These are phyloP conservation scores for Fraxinus xanthoxyloides DNA, from an alignment of 305 asterid genomes.

Conservation along the genomic window DNA sequence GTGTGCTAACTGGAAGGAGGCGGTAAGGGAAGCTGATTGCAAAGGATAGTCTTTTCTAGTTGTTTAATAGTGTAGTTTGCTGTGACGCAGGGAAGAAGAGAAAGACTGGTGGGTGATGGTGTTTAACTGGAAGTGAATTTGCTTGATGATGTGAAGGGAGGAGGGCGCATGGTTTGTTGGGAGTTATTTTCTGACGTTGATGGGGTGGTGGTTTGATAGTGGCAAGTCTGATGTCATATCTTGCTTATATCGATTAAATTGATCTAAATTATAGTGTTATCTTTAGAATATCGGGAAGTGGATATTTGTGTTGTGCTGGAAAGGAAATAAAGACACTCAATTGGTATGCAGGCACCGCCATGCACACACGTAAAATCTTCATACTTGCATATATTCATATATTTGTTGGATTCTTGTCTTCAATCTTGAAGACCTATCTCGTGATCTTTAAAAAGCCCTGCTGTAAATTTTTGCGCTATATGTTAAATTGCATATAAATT, in stretches of 20 bases:
- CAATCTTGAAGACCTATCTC: constrained; percentile 19
- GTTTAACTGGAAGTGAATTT: background rate
- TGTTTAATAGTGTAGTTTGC: background rate
- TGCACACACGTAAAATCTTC: background rate
- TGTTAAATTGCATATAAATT: constrained; percentile 3
- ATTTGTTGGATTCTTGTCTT: constrained; percentile 12
- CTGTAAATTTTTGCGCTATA: background rate
- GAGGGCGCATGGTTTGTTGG: background rate
- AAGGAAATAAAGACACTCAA: background rate
- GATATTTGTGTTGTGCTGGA: background rate
- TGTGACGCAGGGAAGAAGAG: background rate
- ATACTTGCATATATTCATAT: background rate
- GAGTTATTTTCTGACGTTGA: background rate
- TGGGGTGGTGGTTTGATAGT: constrained; percentile 1
- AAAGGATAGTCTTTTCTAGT: background rate
- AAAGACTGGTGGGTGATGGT: background rate
- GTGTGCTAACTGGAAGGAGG: background rate
- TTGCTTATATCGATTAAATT: background rate
- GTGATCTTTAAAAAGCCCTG: background rate
- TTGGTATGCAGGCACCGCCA: background rate
- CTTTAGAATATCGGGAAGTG: background rate
- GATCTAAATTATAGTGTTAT: background rate
- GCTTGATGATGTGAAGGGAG: background rate
- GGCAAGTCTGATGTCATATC: constrained; percentile 6
- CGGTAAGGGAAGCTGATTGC: background rate